Conservation (phyloP, 352 stramenopile genomes). For the Phytophthora pluvialis region DNA sequence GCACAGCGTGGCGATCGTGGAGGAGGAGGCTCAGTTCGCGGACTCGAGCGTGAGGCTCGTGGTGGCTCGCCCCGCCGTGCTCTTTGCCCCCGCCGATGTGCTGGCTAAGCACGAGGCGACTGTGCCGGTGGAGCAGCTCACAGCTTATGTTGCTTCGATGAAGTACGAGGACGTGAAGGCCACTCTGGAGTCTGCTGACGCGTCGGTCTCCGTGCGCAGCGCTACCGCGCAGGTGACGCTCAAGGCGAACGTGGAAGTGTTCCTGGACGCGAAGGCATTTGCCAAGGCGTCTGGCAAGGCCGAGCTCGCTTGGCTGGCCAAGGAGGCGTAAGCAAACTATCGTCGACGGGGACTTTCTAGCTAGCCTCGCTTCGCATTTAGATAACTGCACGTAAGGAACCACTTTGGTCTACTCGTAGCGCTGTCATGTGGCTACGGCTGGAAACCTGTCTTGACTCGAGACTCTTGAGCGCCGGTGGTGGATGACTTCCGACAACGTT, state of each 20-base stretch:
- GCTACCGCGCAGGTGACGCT: conserved; percentile 53
- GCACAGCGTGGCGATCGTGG: conserved; percentile 74
- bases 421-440: no score
- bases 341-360: conserved; percentile 1
- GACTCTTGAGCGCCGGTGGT: no score
- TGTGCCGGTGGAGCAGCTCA: conserved; percentile 54
- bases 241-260: conserved; percentile 66
- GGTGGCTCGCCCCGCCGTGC: conserved; percentile 73
- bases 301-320: conserved; percentile 57
- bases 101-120: conserved; percentile 53
- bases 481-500: no score
- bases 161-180: conserved; percentile 82
- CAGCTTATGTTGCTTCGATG: conserved; percentile 78
- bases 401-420: not conserved
- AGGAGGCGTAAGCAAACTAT: conserved; percentile 28
- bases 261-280: conserved; percentile 80
- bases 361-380: conserved; percentile 7
- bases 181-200: conserved; percentile 39
- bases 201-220: conserved; percentile 54
- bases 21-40: conserved; percentile 72
- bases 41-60: conserved; percentile 73
- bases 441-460: no score
- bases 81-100: conserved; percentile 61
- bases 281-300: conserved; percentile 42
- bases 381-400: conserved; percentile 26